Evolutionary conservation across 805 yeast genomes (phyloP).

Genomic region (Candida verbasci): DNA sequence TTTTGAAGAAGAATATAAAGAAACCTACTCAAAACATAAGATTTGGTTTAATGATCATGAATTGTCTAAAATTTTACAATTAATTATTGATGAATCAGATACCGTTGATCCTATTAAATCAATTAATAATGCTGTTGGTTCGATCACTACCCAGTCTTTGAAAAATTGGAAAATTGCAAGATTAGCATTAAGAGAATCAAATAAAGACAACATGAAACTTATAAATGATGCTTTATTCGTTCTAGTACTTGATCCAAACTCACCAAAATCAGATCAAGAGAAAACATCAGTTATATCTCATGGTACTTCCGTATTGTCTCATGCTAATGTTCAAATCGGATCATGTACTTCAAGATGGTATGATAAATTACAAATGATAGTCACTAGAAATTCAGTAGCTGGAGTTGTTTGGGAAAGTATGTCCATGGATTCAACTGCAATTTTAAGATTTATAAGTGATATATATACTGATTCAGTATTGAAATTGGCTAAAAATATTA

Average conservation of each 20-base stretch:
- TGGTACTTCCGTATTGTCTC: slow-evolving; percentile 43
- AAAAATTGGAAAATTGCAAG: slow-evolving; percentile 47
- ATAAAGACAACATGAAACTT: slow-evolving; percentile 27
- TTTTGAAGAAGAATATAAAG: slow-evolving; percentile 16
- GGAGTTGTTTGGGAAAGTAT: slow-evolving; percentile 59
- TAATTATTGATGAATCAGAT: slow-evolving; percentile 36
- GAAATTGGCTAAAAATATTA: slow-evolving; percentile 53
- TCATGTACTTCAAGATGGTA: slow-evolving; percentile 59
- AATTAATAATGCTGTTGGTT: slow-evolving; percentile 46
- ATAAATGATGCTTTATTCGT: slow-evolving; percentile 52
- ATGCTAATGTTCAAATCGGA: slow-evolving; percentile 47
- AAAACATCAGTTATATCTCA: slow-evolving; percentile 48
- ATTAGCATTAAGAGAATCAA: slow-evolving; percentile 35
- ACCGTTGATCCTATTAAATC: slow-evolving; percentile 31
- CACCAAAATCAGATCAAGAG: slow-evolving; percentile 45
- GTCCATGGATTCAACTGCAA: slow-evolving; percentile 56
- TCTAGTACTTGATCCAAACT: slow-evolving; percentile 45
- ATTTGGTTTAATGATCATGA: slow-evolving; percentile 55
- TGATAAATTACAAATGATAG: slow-evolving; percentile 52
- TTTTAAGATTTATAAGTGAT: slow-evolving; percentile 52
- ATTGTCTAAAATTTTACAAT: slow-evolving; percentile 39
- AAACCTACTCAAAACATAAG: slow-evolving; percentile 21
- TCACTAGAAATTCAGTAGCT: slow-evolving; percentile 53
- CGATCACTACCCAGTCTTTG: slow-evolving; percentile 52
- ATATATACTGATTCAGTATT: slow-evolving; percentile 55